Conservation (phyloP, 106 monocot species). For the Agapanthus africanus region DNA sequence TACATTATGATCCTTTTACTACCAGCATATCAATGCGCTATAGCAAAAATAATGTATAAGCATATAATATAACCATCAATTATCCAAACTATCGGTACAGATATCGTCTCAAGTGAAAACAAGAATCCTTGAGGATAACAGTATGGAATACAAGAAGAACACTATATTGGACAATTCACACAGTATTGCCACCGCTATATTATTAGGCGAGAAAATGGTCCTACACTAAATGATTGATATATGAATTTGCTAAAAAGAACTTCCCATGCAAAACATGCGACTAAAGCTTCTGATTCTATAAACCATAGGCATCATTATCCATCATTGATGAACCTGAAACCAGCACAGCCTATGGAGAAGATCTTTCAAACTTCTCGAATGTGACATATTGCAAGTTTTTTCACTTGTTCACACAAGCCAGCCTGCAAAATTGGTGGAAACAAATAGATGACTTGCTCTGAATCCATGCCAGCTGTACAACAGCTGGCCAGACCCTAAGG, state of each 20-base stretch:
- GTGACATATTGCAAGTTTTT: neutral
- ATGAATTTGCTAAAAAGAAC: neutral
- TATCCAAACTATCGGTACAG: neutral
- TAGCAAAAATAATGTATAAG: neutral
- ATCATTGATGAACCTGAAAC: conserved; percentile 5
- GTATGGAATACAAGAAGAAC: neutral
- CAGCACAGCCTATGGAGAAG: neutral
- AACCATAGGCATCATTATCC: neutral
- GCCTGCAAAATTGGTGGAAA: neutral
- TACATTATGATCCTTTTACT: neutral
- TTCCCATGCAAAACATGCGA: neutral
- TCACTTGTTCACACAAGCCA: conserved; percentile 9
- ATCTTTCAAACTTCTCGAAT: conserved; percentile 8
- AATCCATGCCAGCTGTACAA: conserved; percentile 10
- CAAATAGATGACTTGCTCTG: neutral
- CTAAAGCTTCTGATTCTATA: neutral
- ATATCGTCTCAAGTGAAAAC: neutral
- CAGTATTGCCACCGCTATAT: neutral
- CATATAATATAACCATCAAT: neutral
- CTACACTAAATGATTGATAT: neutral
- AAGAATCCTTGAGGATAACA: conserved; percentile 1
- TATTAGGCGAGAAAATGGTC: neutral
- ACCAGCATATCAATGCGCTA: neutral
- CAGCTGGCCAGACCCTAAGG: neutral
- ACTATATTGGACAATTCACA: neutral